Conservation (phyloP, 1,284 basidiomycete species). For the Ganoderma sp. region DNA sequence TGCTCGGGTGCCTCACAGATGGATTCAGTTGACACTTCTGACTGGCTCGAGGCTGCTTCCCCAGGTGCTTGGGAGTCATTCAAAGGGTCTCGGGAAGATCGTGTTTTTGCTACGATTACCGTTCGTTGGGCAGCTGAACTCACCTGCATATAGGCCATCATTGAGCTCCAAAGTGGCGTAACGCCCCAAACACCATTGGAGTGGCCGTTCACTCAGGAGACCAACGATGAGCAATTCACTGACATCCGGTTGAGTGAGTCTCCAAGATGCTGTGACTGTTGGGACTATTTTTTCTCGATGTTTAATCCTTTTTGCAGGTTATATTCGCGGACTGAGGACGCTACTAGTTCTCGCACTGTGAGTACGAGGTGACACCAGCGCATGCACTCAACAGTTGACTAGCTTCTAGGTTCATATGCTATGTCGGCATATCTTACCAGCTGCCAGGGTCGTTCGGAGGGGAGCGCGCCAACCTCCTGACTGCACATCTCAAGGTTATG, state of each 20-base stretch:
- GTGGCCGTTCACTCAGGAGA: slow-evolving; percentile 75
- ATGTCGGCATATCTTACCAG: slow-evolving; percentile 74
- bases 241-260: slow-evolving; percentile 64
- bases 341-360: slow-evolving; percentile 71
- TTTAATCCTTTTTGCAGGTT: slow-evolving; percentile 48
- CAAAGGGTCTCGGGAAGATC: no score
- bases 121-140: no score
- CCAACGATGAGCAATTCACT: slow-evolving; percentile 65
- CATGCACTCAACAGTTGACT: no score
- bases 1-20: no score
- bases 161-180: slow-evolving; percentile 65
- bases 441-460: slow-evolving; percentile 69
- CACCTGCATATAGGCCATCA: slow-evolving; percentile 65
- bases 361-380: no score
- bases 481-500: slow-evolving; percentile 76
- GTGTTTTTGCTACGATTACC: no score
- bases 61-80: no score
- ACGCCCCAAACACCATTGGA: slow-evolving; percentile 60
- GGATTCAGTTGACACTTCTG: no score
- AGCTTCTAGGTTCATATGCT: slow-evolving; percentile 73
- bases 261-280: no score
- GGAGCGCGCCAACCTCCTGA: slow-evolving; percentile 65
- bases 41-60: no score
- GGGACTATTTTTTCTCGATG: no score
- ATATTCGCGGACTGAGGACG: slow-evolving; percentile 61